Conservation (phyloP, 139 green algal genomes). For the Choricystis sp. region DNA sequence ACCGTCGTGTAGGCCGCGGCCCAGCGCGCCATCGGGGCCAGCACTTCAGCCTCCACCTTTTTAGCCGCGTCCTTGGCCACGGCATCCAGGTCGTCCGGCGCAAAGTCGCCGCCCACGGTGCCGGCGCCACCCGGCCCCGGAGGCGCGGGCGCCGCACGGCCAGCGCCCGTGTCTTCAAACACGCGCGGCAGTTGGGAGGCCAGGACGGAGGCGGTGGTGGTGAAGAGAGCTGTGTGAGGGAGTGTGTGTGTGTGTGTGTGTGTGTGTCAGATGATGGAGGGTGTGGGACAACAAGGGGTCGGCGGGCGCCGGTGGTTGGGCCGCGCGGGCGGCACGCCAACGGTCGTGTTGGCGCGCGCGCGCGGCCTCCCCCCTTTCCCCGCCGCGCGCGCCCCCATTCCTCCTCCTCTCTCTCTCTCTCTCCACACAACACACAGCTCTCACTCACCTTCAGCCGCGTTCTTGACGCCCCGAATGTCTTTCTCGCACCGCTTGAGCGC, state of each 20-base stretch:
- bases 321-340: too few relatives aligned
- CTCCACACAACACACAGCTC: not conserved
- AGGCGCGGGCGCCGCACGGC: constrained; percentile 37
- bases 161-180: constrained; percentile 53
- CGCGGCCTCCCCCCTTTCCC: not conserved
- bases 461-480: constrained; percentile 55
- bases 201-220: constrained; percentile 35
- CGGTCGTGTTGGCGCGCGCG: not conserved
- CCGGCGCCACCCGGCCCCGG: constrained; percentile 1
- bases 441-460: constrained; percentile 44
- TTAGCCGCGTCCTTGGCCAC: constrained; percentile 38
- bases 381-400: too few relatives aligned
- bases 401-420: too few relatives aligned
- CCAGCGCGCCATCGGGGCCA: constrained; percentile 61
- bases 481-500: constrained; percentile 57
- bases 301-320: not conserved
- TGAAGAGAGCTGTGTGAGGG: constrained; percentile 27
- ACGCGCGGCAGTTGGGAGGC: constrained; percentile 50
- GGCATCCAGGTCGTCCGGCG: constrained; percentile 40
- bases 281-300: not conserved
- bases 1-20: constrained; percentile 39
- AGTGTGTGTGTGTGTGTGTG: too few relatives aligned
- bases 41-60: constrained; percentile 59
- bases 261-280: not conserved
- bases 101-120: constrained; percentile 48